Conservation (phyloP, 176 grass and related monocot species). For the Bonia amplexicaulis region DNA sequence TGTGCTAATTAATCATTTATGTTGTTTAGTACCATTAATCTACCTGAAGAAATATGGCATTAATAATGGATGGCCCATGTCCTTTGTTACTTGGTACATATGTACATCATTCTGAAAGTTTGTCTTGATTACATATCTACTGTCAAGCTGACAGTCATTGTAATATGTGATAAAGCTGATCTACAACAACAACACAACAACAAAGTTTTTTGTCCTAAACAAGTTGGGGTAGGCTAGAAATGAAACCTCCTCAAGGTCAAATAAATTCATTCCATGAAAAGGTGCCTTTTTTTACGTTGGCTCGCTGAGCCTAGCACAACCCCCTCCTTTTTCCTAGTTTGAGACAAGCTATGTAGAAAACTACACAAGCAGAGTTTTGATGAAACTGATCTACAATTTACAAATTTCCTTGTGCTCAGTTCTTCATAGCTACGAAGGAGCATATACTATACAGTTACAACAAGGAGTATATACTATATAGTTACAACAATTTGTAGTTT, state of each 20-base stretch:
- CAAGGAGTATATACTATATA: neutral
- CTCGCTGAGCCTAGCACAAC: no score
- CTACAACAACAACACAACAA: neutral
- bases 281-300: no score
- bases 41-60: neutral
- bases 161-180: neutral
- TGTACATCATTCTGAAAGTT: neutral
- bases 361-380: neutral
- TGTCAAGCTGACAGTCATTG: neutral
- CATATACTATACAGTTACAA: neutral
- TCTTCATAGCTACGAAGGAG: neutral
- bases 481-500: neutral
- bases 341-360: no score
- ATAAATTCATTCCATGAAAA: no score
- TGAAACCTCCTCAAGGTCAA: no score
- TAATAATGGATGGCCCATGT: neutral
- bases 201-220: no score
- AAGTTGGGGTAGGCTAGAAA: no score
- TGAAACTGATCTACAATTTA: neutral
- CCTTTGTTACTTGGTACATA: neutral
- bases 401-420: neutral
- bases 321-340: no score
- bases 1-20: neutral
- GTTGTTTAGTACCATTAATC: neutral
- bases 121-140: neutral